Conservation (phyloP, 2,329 filamentous ascomycete species). For the Neonectria hederae region DNA sequence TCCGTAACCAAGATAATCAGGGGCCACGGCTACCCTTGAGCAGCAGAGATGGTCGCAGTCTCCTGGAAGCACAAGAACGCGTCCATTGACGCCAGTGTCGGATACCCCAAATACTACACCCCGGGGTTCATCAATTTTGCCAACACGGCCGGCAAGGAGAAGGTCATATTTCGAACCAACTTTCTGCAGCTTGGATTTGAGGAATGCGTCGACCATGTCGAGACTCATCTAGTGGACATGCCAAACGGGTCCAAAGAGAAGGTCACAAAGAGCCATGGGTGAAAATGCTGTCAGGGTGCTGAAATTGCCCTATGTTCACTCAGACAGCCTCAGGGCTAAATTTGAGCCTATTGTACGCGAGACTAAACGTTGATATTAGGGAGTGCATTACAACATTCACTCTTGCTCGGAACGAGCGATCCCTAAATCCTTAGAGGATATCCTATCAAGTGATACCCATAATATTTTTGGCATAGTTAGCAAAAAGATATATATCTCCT, state of each 20-base stretch:
- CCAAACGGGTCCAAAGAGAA: neutral
- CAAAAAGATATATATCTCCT: too few species aligned
- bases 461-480: too few species aligned
- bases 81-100: slow-evolving; percentile 25
- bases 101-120: slow-evolving; percentile 21
- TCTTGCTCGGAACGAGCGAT: too few species aligned
- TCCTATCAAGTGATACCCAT: too few species aligned
- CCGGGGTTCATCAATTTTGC: slow-evolving; percentile 21
- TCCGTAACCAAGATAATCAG: slow-evolving; percentile 21
- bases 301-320: neutral
- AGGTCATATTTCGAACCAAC: slow-evolving; percentile 29
- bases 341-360: too few species aligned
- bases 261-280: slow-evolving; percentile 17
- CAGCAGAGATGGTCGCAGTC: slow-evolving; percentile 19
- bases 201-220: slow-evolving; percentile 17
- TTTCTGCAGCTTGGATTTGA: slow-evolving; percentile 23
- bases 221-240: neutral
- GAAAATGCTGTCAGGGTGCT: slow-evolving; percentile 14
- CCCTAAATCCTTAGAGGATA: too few species aligned
- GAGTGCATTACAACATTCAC: too few species aligned
- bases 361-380: too few species aligned
- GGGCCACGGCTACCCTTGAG: slow-evolving; percentile 28
- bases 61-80: slow-evolving; percentile 28
- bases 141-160: slow-evolving; percentile 22
- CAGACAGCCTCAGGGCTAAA: too few species aligned